A percentile compares a stretch with the other conserved stretches of the same genome.
phyloP scores from a whole-genome alignment of 2,329 filamentous ascomycete genomes.

The Colletotrichum echinochloae region DNA sequence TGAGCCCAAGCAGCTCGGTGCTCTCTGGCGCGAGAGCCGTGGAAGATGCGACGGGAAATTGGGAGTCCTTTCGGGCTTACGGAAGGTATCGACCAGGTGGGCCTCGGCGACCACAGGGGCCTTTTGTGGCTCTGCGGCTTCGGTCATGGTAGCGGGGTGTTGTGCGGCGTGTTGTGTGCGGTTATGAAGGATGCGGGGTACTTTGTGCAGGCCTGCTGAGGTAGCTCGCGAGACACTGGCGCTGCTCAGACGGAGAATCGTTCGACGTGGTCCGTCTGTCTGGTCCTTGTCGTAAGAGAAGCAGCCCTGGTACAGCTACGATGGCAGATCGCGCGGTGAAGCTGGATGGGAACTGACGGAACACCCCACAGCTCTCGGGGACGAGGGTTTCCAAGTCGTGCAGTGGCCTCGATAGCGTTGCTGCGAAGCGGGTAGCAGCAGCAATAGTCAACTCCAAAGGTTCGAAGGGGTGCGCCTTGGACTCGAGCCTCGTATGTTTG shows the following conservation, averaged over 20 bases:
- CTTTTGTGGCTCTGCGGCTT: slow-evolving; percentile 55
- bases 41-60: slow-evolving; percentile 14
- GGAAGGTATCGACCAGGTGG: slow-evolving; percentile 80
- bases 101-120: slow-evolving; percentile 77
- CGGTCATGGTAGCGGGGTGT: slow-evolving; percentile 56
- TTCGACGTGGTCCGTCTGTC: slow-evolving; percentile 33
- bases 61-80: slow-evolving; percentile 57
- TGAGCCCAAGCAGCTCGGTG: slow-evolving; percentile 4
- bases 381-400: slow-evolving; percentile 29
- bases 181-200: slow-evolving; percentile 40
- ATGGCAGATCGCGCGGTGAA: slow-evolving; percentile 23
- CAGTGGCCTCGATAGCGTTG: slow-evolving; percentile 19
- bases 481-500: slow-evolving; percentile 8
- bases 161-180: slow-evolving; percentile 31
- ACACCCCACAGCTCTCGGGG: slow-evolving; percentile 31
- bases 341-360: slow-evolving; percentile 31
- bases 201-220: slow-evolving; percentile 34
- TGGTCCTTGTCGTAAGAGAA: slow-evolving; percentile 27
- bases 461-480: slow-evolving; percentile 6
- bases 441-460: slow-evolving; percentile 16
- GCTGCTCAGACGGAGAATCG: slow-evolving; percentile 20
- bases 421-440: slow-evolving; percentile 37
- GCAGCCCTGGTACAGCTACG: slow-evolving; percentile 23
- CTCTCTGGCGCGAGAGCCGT: slow-evolving; percentile 9
- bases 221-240: slow-evolving; percentile 24